Conservation (phyloP, 257 asterid species). For the Solanum medicagineum region DNA sequence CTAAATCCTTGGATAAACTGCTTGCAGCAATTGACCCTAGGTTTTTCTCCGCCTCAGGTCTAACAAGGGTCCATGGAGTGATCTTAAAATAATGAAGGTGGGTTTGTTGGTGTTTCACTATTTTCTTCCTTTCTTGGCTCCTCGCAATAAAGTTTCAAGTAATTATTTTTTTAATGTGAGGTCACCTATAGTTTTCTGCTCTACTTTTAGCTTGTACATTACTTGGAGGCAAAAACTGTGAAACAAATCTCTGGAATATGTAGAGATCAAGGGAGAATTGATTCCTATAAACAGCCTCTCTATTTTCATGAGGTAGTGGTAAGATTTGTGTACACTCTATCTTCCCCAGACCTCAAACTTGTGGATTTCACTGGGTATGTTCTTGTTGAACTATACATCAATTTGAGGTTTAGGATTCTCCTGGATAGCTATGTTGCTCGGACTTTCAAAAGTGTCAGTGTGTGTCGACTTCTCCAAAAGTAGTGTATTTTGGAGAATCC, state of each 20-base stretch:
- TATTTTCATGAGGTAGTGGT: too few relatives aligned
- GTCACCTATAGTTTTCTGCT: background rate
- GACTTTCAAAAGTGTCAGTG: too few relatives aligned
- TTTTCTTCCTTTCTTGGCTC: background rate
- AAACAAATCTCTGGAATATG: slow-evolving; percentile 29
- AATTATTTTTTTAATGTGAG: background rate
- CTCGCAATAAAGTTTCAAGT: background rate
- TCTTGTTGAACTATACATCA: too few relatives aligned
- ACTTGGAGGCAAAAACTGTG: slow-evolving; percentile 32
- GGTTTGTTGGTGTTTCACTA: background rate
- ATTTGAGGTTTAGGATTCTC: too few relatives aligned
- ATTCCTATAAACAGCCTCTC: slow-evolving; percentile 11
- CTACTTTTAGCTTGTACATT: slow-evolving; percentile 42
- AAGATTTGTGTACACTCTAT: too few relatives aligned
- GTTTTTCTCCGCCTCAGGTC: slow-evolving; percentile 61
- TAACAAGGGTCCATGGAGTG: slow-evolving; percentile 87
- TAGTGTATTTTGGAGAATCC: too few relatives aligned
- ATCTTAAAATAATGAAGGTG: slow-evolving; percentile 86
- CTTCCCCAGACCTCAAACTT: too few relatives aligned
- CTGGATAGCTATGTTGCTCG: too few relatives aligned
- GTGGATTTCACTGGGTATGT: too few relatives aligned
- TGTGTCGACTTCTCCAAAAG: too few relatives aligned
- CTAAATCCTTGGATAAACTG: slow-evolving; percentile 64
- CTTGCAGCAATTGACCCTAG: slow-evolving; percentile 67
- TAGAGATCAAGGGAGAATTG: slow-evolving; percentile 33